Evolutionary conservation across 352 stramenopile genomes (phyloP).

Genomic region (Thraustochytrium sp.): DNA sequence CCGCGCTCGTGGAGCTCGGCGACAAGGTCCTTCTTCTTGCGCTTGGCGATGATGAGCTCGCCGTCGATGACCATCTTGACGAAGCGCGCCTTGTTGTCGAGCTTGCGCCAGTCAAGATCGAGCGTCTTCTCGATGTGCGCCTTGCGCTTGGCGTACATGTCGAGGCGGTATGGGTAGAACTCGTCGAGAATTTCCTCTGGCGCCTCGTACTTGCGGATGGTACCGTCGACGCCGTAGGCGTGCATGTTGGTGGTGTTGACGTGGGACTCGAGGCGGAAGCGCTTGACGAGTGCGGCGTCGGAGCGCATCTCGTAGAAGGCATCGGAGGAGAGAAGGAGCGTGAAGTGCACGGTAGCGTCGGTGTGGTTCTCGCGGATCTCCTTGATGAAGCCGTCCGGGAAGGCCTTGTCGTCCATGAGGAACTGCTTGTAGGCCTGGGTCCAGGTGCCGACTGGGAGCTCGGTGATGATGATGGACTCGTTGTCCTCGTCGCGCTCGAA

Average conservation of each 20-base stretch:
- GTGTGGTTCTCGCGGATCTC: conserved; percentile 87
- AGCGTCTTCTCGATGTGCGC: conserved; percentile 54
- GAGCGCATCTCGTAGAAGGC: conserved; percentile 58
- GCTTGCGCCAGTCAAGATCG: conserved; percentile 74
- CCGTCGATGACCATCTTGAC: conserved; percentile 84
- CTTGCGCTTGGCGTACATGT: conserved; percentile 88
- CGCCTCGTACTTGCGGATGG: conserved; percentile 86
- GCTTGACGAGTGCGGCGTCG: conserved; percentile 75
- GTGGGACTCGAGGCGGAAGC: conserved; percentile 88
- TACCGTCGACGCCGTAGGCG: conserved; percentile 78
- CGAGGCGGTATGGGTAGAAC: conserved; percentile 83
- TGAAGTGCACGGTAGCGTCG: conserved; percentile 82
- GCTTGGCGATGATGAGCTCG: conserved; percentile 84
- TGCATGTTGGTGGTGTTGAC: conserved; percentile 95
- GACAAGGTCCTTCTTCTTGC: conserved; percentile 84
- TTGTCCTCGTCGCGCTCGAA: conserved; percentile 77
- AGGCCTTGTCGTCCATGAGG: conserved; percentile 70
- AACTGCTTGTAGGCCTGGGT: conserved; percentile 93
- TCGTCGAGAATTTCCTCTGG: conserved; percentile 84
- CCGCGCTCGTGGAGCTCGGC: conserved; percentile 61
- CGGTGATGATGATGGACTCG: conserved; percentile 84
- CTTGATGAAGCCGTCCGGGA: conserved; percentile 60
- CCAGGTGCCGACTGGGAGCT: conserved; percentile 91
- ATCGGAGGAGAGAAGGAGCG: conserved; percentile 67
- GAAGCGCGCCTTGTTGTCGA: conserved; percentile 91